Conservation (phyloP, 169 alveolate genomes). For the Cryptosporidium andersoni region DNA sequence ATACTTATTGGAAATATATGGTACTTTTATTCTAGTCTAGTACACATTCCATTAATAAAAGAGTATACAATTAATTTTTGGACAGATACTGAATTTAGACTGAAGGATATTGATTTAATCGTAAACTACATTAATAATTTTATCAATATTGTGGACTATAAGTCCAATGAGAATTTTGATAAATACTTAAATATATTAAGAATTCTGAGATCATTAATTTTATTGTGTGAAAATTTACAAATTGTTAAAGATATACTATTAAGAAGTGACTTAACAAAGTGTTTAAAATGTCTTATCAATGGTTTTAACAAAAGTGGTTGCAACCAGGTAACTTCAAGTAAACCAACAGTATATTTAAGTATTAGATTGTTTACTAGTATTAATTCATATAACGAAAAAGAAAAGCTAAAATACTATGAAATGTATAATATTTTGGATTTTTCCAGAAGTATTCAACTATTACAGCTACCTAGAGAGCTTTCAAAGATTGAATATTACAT, state of each 20-base stretch:
- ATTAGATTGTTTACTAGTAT: slow-evolving; percentile 35
- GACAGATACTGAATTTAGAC: slow-evolving; percentile 3
- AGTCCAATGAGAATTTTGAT: not conserved
- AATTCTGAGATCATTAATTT: slow-evolving; percentile 1
- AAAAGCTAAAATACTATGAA: slow-evolving; percentile 6
- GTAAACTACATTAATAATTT: not conserved
- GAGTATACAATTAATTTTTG: slow-evolving; percentile 13
- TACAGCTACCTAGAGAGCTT: not conserved
- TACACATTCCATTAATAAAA: slow-evolving; percentile 20
- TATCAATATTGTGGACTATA: not conserved
- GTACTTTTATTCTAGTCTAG: not conserved
- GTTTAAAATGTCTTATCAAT: not conserved
- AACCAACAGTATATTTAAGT: slow-evolving; percentile 11
- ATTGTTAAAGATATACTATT: slow-evolving; percentile 11
- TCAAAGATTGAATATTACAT: too few species aligned
- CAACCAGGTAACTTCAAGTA: not conserved
- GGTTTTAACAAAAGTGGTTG: not conserved
- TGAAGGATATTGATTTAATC: slow-evolving; percentile 1
- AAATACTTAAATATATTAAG: not conserved
- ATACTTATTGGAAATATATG: too few species aligned
- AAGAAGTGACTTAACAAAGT: not conserved
- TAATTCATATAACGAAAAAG: slow-evolving; percentile 9
- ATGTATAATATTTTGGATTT: slow-evolving; percentile 3
- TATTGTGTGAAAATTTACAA: slow-evolving; percentile 34
- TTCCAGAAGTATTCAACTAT: slow-evolving; percentile 1